Conservation (phyloP, 306 rosid species). For the Trifolium pratense region DNA sequence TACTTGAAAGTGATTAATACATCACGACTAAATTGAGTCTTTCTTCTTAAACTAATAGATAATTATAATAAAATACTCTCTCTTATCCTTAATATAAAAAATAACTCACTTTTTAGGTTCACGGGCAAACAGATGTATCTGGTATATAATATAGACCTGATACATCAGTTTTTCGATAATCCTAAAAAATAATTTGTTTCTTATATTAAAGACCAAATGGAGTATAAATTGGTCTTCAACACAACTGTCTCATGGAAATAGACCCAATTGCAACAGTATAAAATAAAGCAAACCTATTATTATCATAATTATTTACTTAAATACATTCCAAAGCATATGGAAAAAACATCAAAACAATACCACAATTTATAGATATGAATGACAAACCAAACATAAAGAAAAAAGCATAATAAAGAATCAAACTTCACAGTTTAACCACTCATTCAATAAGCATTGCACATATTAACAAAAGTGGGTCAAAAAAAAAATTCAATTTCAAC, state of each 20-base stretch:
- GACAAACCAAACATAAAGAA: constrained; percentile 30
- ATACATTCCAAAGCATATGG: constrained; percentile 14
- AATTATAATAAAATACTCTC: neutral
- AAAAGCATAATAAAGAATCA: constrained; percentile 32
- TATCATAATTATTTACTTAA: neutral
- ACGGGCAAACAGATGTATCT: no score
- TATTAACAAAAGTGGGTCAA: constrained; percentile 39
- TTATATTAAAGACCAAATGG: no score
- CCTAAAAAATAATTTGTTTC: no score
- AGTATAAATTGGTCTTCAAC: constrained; percentile 7
- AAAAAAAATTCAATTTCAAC: constrained; percentile 3
- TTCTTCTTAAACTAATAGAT: neutral
- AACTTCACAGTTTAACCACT: constrained; percentile 35
- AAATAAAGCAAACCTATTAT: neutral
- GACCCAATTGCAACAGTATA: constrained; percentile 12
- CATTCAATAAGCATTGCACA: constrained; percentile 52
- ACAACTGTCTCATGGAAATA: constrained; percentile 33
- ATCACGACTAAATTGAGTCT: neutral
- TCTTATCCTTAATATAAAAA: no score
- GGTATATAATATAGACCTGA: no score
- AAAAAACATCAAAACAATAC: neutral
- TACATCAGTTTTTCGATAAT: no score
- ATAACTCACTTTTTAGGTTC: no score
- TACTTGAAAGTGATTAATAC: no score
- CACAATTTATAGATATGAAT: constrained; percentile 8